Base-by-base conservation (phyloP, 1,284 basidiomycete species). In the Macrocybe sp. region DNA sequence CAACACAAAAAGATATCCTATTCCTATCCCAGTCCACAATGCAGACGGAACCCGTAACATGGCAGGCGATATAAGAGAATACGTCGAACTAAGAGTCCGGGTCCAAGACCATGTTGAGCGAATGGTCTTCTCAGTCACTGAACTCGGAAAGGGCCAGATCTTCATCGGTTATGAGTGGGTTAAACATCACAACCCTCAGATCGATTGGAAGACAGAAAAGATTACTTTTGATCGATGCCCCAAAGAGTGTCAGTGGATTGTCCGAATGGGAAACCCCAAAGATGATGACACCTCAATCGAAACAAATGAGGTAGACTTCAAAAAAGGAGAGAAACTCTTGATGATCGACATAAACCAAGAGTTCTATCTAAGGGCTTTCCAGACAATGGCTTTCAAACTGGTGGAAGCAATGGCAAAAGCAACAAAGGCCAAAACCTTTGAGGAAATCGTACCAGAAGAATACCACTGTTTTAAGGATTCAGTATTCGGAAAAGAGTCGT, bases 11-110 rank as follows among this genome's bases (percentile, higher is more conserved):
- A 16, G 31, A 7, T 45, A 58, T 2, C 48, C 52, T 7, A 39
- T 48, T 9, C 49, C 57, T 2, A 56, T 60, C 7, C 47, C 51
- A 0, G 54, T 64, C 7, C 57, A 52, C 44, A 62, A 64, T 44
- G 51, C 55, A 0, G 58, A 64, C 39, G 54, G 56, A 2, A 53
- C 54, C 4, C 51, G 39, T 6, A 64, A 64, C 32, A 40, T 53
- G 11, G 52, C 48, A 1, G 57, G 61, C n/a, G 48, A 46, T 1
- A 56, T 61, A n/a, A 8, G 10, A 1, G 29, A 57, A 5, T 46
- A 48, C 3, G 49, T 51, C 1, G 50, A 58, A 4, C 10, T 58
- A 1, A 30, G 49, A 0, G 11, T 64, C 4, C 11, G 9, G 1
- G 51, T 55, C 12, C 16, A 50, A 1, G 44, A 53, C 7, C 60